Base-by-base conservation (phyloP, 2,329 filamentous ascomycete species). In the Zalaria obscura region DNA sequence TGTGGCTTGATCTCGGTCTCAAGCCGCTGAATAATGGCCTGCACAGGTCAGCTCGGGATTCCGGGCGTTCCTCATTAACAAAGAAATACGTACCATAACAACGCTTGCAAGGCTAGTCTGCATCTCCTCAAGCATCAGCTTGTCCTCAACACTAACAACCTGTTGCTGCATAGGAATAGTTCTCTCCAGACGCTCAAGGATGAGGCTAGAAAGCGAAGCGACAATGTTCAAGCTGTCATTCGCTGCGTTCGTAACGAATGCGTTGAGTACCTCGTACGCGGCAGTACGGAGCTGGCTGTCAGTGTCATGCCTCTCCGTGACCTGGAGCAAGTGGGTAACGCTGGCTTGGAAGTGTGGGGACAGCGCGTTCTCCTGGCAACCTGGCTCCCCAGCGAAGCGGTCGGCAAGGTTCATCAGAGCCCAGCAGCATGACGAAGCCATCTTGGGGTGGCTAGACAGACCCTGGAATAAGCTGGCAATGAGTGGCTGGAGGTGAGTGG, bases 341-440 rank as follows among this genome's bases (percentile, higher is more conserved):
- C 88, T 94, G 55, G 88, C 77, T 65, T 94, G 82, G 69, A 98
- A 98, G 66, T 95, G 86, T 47, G 80, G 78, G 2, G 88, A 93
- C 39, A 98, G 71, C 35, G 86, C 75, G 66, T 96, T 98, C 38
- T 71, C 71, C 53, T 80, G 70, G 46, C 80, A 81, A 39, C 84
- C 85, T 42, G 80, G 73, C 42, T 95, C 88, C 44, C 87, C 86
- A 27, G 87, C 84, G 59, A 96, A 98, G 47, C 88, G 82, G 59
- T 98, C 91, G 7, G 91, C 89, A 58, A 98, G 69, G 66, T 96
- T 98, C 85, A 98, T 96, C 51, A 98, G 68, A 28, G 91, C 88
- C 91, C 93, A 95, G 69, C 91, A 98, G 77, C 91, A 96, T 27
- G 91, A 98, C 42, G 86, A 80, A 28, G 89, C 91, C 80, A 98